A percentile compares a stretch with the other conserved stretches of the same genome.
These are phyloP conservation scores for Emiliania huxleyi DNA, from an alignment of 78 protist genomes.

Conservation along the genomic window DNA sequence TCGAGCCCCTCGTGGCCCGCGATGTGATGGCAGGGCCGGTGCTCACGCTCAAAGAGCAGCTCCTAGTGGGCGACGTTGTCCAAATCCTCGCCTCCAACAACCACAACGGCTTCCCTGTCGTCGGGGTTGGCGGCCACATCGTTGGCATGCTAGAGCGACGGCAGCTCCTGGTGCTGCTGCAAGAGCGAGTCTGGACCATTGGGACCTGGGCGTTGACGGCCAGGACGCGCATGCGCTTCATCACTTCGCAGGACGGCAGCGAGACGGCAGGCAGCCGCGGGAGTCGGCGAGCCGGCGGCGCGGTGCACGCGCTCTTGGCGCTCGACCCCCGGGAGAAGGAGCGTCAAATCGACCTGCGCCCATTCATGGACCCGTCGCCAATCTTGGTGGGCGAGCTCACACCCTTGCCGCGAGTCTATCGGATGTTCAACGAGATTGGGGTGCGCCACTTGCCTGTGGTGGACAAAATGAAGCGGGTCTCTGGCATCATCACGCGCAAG, in stretches of 20 bases:
- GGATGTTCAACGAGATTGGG: slow-evolving; percentile 79
- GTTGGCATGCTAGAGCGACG: not conserved
- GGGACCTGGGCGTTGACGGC: not conserved
- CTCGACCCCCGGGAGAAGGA: not conserved
- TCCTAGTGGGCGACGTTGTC: not conserved
- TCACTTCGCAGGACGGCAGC: not conserved
- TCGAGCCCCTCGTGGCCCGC: not conserved
- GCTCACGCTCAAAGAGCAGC: not conserved
- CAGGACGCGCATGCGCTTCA: not conserved
- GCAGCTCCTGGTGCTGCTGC: not conserved
- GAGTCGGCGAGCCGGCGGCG: not conserved
- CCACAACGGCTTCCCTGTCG: slow-evolving; percentile 51
- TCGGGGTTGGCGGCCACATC: not conserved
- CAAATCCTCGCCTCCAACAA: not conserved
- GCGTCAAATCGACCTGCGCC: not conserved
- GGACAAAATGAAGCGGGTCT: slow-evolving; percentile 32
- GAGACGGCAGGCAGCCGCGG: not conserved
- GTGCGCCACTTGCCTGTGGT: slow-evolving; percentile 79
- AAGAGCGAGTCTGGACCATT: not conserved
- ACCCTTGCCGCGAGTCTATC: slow-evolving; percentile 55
- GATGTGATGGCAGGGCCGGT: slow-evolving; percentile 12
- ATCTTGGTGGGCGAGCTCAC: not conserved
- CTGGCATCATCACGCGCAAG: slow-evolving; percentile 82
- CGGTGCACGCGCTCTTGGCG: not conserved
- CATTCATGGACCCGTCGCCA: slow-evolving; percentile 22